phyloP scores from a whole-genome alignment of 2,329 filamentous ascomycete genomes.

The Rachicladosporium sp. region DNA sequence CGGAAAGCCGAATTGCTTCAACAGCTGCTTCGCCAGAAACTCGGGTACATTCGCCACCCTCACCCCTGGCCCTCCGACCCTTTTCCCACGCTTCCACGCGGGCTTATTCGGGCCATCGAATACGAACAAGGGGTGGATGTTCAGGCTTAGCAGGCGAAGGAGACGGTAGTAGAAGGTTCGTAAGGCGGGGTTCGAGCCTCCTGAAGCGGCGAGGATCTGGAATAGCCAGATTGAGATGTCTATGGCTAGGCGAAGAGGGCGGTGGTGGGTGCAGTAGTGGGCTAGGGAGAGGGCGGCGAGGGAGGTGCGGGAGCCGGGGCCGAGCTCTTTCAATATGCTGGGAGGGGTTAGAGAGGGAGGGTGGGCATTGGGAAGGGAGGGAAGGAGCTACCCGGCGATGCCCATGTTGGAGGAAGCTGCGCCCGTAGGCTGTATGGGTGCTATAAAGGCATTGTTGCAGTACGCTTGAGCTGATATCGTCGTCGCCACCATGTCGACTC shows the following conservation, averaged over 20 bases:
- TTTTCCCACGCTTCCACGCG: slow-evolving; percentile 77
- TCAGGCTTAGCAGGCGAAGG: slow-evolving; percentile 59
- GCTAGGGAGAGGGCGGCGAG: slow-evolving; percentile 72
- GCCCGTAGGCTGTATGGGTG: neutral
- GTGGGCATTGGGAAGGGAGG: too few species aligned
- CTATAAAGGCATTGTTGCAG: neutral
- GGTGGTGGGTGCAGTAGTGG: slow-evolving; percentile 55
- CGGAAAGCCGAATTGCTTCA: slow-evolving; percentile 74
- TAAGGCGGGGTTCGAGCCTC: slow-evolving; percentile 79
- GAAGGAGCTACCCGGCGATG: slow-evolving; percentile 15
- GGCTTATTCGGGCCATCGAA: slow-evolving; percentile 83
- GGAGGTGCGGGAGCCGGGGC: slow-evolving; percentile 64
- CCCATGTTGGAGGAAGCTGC: slow-evolving; percentile 11
- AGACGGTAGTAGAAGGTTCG: slow-evolving; percentile 89
- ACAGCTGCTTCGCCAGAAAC: slow-evolving; percentile 68
- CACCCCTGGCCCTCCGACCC: slow-evolving; percentile 43
- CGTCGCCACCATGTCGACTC: too few species aligned
- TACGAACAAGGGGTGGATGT: slow-evolving; percentile 79
- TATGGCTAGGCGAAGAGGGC: slow-evolving; percentile 75
- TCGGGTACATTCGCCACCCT: slow-evolving; percentile 55
- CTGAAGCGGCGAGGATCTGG: slow-evolving; percentile 72
- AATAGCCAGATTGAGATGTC: slow-evolving; percentile 98
- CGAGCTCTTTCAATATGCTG: slow-evolving; percentile 79
- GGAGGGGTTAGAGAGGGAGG: slow-evolving; percentile 10
- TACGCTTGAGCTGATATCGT: too few species aligned